Percentiles rank a stretch among this genome's conserved stretches.
These are phyloP conservation scores for Chlamydomonas sp. DNA, from an alignment of 139 green algal species.

Conservation along the genomic window DNA sequence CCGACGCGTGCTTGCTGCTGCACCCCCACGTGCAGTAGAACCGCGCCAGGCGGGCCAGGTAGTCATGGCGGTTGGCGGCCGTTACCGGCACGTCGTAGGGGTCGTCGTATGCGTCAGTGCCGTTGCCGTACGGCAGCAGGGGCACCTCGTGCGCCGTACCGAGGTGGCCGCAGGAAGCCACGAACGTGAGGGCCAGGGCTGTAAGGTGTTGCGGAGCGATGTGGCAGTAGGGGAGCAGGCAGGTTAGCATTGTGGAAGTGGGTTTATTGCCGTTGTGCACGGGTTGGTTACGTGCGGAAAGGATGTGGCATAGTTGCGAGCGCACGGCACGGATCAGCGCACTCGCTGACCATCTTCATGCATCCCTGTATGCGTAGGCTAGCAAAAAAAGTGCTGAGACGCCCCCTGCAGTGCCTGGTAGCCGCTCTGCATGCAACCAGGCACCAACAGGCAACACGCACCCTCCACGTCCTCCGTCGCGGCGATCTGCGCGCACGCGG, in stretches of 20 bases:
- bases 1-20: slow-evolving; percentile 15
- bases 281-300: neutral
- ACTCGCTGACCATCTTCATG: neutral
- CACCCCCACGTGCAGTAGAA: slow-evolving; percentile 41
- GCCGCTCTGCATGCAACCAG: neutral
- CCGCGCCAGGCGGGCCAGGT: slow-evolving; percentile 14
- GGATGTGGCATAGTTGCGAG: neutral
- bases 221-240: neutral
- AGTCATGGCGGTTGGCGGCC: neutral
- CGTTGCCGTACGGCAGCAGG: slow-evolving; percentile 13
- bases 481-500: neutral
- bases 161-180: slow-evolving; percentile 13
- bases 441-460: neutral
- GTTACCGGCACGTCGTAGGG: slow-evolving; percentile 1
- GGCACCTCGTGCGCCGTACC: slow-evolving; percentile 20
- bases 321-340: neutral
- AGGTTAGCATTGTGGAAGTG: too few relatives aligned
- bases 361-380: neutral
- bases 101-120: neutral
- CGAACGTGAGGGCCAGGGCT: slow-evolving; percentile 26
- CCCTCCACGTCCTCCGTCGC: slow-evolving; percentile 19
- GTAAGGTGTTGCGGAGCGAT: too few relatives aligned
- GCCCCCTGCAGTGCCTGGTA: neutral
- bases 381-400: neutral
- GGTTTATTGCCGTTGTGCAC: neutral